phyloP scores from a whole-genome alignment of 495 filamentous ascomycete genomes.

The Xylaria palmicola region DNA sequence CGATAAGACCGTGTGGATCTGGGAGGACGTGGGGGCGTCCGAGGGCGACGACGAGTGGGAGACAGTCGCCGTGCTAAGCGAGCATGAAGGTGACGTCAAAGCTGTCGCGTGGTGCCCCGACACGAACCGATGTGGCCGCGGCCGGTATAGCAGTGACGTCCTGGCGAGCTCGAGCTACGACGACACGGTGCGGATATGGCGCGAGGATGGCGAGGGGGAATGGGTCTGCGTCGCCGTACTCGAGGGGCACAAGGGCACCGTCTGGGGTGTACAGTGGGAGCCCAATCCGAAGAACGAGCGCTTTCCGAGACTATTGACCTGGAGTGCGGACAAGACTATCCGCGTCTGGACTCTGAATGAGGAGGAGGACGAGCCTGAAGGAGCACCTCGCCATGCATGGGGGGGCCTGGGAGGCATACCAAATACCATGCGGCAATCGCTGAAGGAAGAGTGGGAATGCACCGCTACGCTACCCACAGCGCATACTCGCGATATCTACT shows the following conservation, averaged over 20 bases:
- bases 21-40: slow-evolving; percentile 76
- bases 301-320: slow-evolving; percentile 68
- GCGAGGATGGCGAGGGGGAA: slow-evolving; percentile 82
- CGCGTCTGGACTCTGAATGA: slow-evolving; percentile 71
- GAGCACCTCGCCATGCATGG: slow-evolving; percentile 35
- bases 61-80: slow-evolving; percentile 89
- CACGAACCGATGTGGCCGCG: slow-evolving; percentile 43
- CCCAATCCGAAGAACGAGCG: slow-evolving; percentile 36
- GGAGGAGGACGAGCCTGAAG: slow-evolving; percentile 49
- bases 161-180: slow-evolving; percentile 89
- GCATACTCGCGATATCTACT: slow-evolving; percentile 81
- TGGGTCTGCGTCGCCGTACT: slow-evolving; percentile 88
- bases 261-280: slow-evolving; percentile 90
- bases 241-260: slow-evolving; percentile 73
- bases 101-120: slow-evolving; percentile 86
- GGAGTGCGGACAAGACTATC: slow-evolving; percentile 75
- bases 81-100: slow-evolving; percentile 94
- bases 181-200: slow-evolving; percentile 83
- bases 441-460: slow-evolving; percentile 79
- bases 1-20: slow-evolving; percentile 98
- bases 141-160: slow-evolving; percentile 54
- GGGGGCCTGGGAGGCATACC: slow-evolving; percentile 54
- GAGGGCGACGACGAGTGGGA: slow-evolving; percentile 90
- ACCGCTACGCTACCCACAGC: slow-evolving; percentile 66
- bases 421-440: slow-evolving; percentile 73